These are phyloP conservation scores for Heimioporus sp. DNA, from an alignment of 768 basidiomycete genomes.

Conservation along the genomic window DNA sequence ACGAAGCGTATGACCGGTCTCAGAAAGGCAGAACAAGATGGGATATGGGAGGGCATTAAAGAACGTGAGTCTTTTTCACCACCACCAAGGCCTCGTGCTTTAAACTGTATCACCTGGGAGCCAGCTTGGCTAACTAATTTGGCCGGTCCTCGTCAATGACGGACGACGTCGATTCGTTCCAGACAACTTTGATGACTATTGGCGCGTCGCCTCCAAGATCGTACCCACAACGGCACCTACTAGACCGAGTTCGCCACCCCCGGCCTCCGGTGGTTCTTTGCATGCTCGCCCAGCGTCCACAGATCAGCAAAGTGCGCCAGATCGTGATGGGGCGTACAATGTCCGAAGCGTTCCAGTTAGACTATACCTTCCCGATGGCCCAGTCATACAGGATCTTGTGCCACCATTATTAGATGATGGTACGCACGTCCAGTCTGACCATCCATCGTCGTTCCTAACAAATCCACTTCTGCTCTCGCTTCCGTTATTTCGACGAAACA, in stretches of 20 bases:
- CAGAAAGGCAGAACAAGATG: slow-evolving; percentile 90
- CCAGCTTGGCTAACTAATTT: slow-evolving; percentile 23
- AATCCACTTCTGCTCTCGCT: not conserved
- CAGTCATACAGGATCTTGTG: slow-evolving; percentile 87
- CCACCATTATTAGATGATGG: slow-evolving; percentile 79
- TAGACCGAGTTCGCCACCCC: slow-evolving; percentile 55
- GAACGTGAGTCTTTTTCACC: slow-evolving; percentile 64
- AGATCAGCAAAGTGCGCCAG: slow-evolving; percentile 50
- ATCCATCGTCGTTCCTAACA: not conserved
- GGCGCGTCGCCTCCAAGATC: slow-evolving; percentile 91
- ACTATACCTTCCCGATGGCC: slow-evolving; percentile 87
- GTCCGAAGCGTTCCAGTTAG: slow-evolving; percentile 88
- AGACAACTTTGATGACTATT: slow-evolving; percentile 97
- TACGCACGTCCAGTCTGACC: slow-evolving; percentile 33
- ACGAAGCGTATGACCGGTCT: slow-evolving; percentile 91
- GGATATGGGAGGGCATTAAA: slow-evolving; percentile 94
- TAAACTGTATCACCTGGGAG: slow-evolving; percentile 8
- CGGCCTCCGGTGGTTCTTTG: slow-evolving; percentile 53
- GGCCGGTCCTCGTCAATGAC: slow-evolving; percentile 13
- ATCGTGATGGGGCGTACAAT: slow-evolving; percentile 83
- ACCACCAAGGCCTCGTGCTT: slow-evolving; percentile 19
- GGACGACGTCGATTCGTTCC: slow-evolving; percentile 11
- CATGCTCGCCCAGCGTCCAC: slow-evolving; percentile 65
- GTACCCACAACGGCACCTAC: slow-evolving; percentile 74
- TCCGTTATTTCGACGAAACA: not conserved